phyloP scores from a whole-genome alignment of 2,329 filamentous ascomycete genomes.

The Xenosphaeropsis pyriputrescens region DNA sequence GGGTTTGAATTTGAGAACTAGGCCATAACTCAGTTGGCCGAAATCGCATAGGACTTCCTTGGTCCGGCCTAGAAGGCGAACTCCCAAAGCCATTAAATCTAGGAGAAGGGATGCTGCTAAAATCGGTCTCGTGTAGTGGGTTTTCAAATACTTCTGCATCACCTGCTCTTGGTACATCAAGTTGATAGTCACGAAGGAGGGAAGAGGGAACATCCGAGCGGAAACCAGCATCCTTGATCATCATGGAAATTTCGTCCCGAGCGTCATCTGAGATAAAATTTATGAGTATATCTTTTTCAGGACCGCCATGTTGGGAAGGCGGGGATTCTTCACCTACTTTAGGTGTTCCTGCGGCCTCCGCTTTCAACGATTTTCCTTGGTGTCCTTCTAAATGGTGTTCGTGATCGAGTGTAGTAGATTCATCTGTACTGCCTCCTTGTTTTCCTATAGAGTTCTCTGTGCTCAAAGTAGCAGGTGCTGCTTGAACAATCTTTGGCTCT shows the following conservation, averaged over 20 bases:
- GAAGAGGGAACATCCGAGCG: slow-evolving; percentile 27
- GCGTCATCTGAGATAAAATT: slow-evolving; percentile 11
- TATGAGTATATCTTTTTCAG: slow-evolving; percentile 11
- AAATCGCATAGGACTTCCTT: slow-evolving; percentile 1
- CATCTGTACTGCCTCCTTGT: slow-evolving; percentile 2
- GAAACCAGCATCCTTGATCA: slow-evolving; percentile 33
- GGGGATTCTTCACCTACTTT: slow-evolving; percentile 6
- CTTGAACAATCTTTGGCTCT: slow-evolving; percentile 49
- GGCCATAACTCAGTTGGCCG: no score
- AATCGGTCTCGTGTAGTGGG: slow-evolving; percentile 9
- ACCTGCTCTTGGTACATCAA: slow-evolving; percentile 3
- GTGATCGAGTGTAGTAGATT: slow-evolving; percentile 2
- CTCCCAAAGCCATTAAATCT: slow-evolving; percentile 17
- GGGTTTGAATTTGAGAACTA: neutral
- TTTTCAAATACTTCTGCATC: slow-evolving; percentile 10
- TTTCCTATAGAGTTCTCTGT: neutral
- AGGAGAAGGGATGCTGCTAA: slow-evolving; percentile 8
- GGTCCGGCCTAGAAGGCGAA: slow-evolving; percentile 3
- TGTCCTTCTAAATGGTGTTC: slow-evolving; percentile 1
- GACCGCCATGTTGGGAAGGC: neutral
- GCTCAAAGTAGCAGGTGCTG: slow-evolving; percentile 17
- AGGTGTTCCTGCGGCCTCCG: slow-evolving; percentile 1
- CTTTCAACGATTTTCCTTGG: slow-evolving; percentile 7
- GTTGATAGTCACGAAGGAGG: slow-evolving; percentile 5
- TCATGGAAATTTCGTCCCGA: slow-evolving; percentile 24